Conservation (phyloP, 2,329 filamentous ascomycete genomes). For the Lizonia empirigonia region DNA sequence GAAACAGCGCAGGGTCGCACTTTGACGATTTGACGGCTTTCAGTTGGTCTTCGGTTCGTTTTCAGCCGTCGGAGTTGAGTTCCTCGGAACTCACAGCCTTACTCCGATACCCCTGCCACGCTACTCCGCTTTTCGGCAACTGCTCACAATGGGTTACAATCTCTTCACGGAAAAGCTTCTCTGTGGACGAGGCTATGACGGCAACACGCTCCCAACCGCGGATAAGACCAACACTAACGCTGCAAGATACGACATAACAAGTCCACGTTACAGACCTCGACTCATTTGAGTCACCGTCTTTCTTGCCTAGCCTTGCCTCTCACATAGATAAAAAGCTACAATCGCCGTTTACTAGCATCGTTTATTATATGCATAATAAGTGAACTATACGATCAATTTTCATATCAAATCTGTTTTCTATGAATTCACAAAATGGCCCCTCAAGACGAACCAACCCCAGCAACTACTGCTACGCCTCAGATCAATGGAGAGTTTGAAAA, state of each 20-base stretch:
- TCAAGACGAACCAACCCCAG: slow-evolving; percentile 28
- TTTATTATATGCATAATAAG: background rate
- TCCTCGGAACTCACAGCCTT: slow-evolving; percentile 3
- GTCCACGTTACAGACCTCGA: slow-evolving; percentile 16
- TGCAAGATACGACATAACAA: slow-evolving; percentile 21
- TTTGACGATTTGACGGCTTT: background rate
- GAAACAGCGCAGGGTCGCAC: background rate
- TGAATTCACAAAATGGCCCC: slow-evolving; percentile 39
- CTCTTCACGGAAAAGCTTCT: slow-evolving; percentile 41
- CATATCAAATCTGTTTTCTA: slow-evolving; percentile 21
- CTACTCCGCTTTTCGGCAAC: slow-evolving; percentile 35
- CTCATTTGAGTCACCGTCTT: slow-evolving; percentile 9
- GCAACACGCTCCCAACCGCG: slow-evolving; percentile 20
- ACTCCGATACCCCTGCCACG: slow-evolving; percentile 22
- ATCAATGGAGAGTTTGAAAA: slow-evolving; percentile 29
- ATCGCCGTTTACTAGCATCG: background rate
- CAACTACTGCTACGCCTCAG: slow-evolving; percentile 18
- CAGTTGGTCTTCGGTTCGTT: background rate
- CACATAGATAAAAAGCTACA: slow-evolving; percentile 1
- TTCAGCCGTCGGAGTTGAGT: slow-evolving; percentile 6
- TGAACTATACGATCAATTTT: background rate
- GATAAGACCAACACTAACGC: slow-evolving; percentile 24
- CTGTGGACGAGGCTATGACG: slow-evolving; percentile 26
- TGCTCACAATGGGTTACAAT: slow-evolving; percentile 23
- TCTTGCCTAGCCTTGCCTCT: slow-evolving; percentile 3